Conservation (phyloP, 2,329 filamentous ascomycete genomes). For the Fusarium multiceps region DNA sequence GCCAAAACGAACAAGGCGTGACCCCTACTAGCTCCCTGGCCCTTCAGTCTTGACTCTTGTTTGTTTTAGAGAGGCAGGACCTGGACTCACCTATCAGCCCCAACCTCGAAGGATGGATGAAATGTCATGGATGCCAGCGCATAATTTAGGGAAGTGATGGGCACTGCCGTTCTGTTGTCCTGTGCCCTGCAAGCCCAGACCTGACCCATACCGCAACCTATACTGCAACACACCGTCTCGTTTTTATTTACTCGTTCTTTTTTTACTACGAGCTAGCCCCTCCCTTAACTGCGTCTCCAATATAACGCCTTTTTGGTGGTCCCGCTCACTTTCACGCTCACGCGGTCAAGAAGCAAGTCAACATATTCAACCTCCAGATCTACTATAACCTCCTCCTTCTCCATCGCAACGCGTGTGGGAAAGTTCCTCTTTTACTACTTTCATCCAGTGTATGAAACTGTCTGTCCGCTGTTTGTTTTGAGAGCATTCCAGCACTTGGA, state of each 20-base stretch:
- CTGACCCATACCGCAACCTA: background rate
- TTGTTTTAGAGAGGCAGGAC: slow-evolving; percentile 11
- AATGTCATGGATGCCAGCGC: slow-evolving; percentile 41
- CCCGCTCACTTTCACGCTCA: slow-evolving; percentile 16
- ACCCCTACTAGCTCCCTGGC: slow-evolving; percentile 27
- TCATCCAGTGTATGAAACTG: slow-evolving; percentile 6
- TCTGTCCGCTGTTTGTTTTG: slow-evolving; percentile 19
- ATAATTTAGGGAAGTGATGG: slow-evolving; percentile 37
- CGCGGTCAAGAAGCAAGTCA: background rate
- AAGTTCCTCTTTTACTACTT: slow-evolving; percentile 1
- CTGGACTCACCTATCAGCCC: slow-evolving; percentile 29
- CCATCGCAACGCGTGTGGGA: slow-evolving; percentile 14
- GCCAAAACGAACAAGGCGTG: slow-evolving; percentile 35
- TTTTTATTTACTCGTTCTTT: slow-evolving; percentile 34
- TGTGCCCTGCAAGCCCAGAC: slow-evolving; percentile 27
- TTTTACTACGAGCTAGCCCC: slow-evolving; percentile 8
- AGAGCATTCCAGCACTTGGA: slow-evolving; percentile 16
- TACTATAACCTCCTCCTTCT: slow-evolving; percentile 33
- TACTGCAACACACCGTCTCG: slow-evolving; percentile 41
- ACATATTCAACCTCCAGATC: slow-evolving; percentile 13
- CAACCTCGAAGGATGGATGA: slow-evolving; percentile 5
- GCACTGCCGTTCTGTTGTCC: slow-evolving; percentile 36
- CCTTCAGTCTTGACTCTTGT: slow-evolving; percentile 24
- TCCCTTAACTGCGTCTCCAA: slow-evolving; percentile 30
- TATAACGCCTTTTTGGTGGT: slow-evolving; percentile 17